Evolutionary conservation across 768 basidiomycete species (phyloP), one percentile per base, ranked within the genome.

Genomic region (Mycena galericulata): DNA sequence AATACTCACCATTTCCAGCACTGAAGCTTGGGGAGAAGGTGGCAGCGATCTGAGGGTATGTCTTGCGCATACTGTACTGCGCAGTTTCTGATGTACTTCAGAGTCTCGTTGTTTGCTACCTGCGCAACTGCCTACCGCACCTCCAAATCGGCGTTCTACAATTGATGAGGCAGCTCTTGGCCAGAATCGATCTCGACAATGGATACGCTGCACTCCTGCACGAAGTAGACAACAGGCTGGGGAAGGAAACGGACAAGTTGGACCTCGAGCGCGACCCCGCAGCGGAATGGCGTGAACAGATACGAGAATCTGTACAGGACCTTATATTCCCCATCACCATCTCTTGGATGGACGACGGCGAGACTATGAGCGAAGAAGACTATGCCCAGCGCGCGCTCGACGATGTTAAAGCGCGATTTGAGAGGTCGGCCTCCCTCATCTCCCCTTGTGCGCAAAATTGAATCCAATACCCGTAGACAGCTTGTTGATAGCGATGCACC

Each of bases 281-380:
- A 10, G 68, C 69, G 51, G 29, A 70, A 10, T 86, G 85, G 85
- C 78, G 77, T 32, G 74, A 76, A 74, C 74, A 69, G 41, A 73
- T 82, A 29, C 76, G 73, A 66, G 69, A 67, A 27, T 69, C 82
- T 12, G 72, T 83, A 24, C 73, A 79, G 62, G 76, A 79, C 1
- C 79, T 91, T 45, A 79, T 88, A 22, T 80, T 60, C 84, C 86
- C 22, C 82, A 85, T 62, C 75, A 81, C 70, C 2, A 71, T 87
- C 9, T 73, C 79, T 15, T 91, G 89, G 90, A 88, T 87, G 83
- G 86, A 86, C 27, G 85, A 87, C 51, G 88, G 89, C 51, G 80
- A 82, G 46, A 76, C 74, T 11, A 73, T 85, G 22, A 71, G 81
- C 2, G 83, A 87, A 41, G 71, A 75, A 7, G 76, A 84, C 20